These are phyloP conservation scores for Solanum chacoense DNA, from an alignment of 305 asterid genomes.

Conservation along the genomic window DNA sequence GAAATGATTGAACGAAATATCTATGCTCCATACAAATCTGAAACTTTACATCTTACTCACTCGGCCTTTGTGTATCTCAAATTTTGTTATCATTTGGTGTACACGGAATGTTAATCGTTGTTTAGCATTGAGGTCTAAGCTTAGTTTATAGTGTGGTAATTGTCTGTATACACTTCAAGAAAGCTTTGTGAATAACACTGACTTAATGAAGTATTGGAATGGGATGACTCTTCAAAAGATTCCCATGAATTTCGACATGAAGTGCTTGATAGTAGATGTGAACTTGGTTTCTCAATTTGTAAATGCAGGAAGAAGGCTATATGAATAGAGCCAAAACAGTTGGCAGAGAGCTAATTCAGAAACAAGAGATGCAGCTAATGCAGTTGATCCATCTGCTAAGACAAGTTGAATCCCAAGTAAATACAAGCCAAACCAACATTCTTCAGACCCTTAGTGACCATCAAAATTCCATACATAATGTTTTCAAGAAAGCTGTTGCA, in stretches of 20 bases:
- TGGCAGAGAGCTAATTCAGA: constrained; percentile 48
- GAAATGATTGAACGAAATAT: not conserved
- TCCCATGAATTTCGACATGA: not conserved
- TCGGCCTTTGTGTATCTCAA: not conserved
- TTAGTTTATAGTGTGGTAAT: not conserved
- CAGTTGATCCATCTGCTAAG: constrained; percentile 48
- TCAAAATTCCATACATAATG: constrained; percentile 27
- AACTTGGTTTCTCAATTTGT: not conserved
- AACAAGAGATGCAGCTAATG: constrained; percentile 43
- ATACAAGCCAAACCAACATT: constrained; percentile 50
- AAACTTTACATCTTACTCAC: not conserved
- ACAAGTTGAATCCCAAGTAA: constrained; percentile 55
- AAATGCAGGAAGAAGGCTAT: constrained; percentile 37
- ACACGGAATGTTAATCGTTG: not conserved
- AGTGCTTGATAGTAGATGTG: not conserved
- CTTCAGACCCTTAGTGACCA: constrained; percentile 38
- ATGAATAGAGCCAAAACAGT: constrained; percentile 29
- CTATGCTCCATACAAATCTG: not conserved
- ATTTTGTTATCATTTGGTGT: not conserved
- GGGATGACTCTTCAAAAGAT: not conserved
- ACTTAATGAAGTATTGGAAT: not conserved
- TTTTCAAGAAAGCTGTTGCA: constrained; percentile 40
- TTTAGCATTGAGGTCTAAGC: not conserved
- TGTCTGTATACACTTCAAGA: not conserved
- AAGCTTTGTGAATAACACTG: not conserved